Percentiles rank a stretch among this genome's conserved stretches.
Conservation (phyloP, 2,329 filamentous ascomycete species). For the Cadophora sp. region DNA sequence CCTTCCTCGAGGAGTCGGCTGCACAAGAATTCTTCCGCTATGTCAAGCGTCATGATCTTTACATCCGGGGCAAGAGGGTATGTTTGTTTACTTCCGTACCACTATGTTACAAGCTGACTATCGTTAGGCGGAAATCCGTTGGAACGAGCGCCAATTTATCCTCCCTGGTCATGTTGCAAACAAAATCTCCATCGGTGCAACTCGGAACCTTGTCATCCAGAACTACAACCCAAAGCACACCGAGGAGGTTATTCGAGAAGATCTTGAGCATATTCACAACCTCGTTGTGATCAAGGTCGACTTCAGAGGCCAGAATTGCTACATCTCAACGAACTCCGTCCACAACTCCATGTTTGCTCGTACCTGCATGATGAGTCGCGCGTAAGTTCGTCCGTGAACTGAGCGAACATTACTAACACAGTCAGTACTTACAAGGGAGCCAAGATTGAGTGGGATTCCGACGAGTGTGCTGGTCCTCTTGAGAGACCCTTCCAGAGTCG, state of each 20-base stretch:
- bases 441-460: slow-evolving; percentile 73
- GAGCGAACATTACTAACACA: slow-evolving; percentile 39
- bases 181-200: slow-evolving; percentile 71
- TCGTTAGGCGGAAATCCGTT: slow-evolving; percentile 68
- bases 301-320: slow-evolving; percentile 64
- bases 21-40: slow-evolving; percentile 71
- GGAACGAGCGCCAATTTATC: slow-evolving; percentile 74
- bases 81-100: slow-evolving; percentile 40
- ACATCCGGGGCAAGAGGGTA: slow-evolving; percentile 72
- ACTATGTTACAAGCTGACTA: not conserved
- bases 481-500: slow-evolving; percentile 38
- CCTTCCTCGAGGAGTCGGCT: slow-evolving; percentile 70
- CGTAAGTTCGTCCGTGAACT: slow-evolving; percentile 24
- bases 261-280: slow-evolving; percentile 85
- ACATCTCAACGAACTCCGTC: slow-evolving; percentile 79
- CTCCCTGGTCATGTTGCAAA: slow-evolving; percentile 67
- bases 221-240: slow-evolving; percentile 64
- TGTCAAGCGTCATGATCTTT: slow-evolving; percentile 69
- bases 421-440: slow-evolving; percentile 70
- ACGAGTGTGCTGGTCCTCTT: slow-evolving; percentile 67
- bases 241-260: slow-evolving; percentile 68
- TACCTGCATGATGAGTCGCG: slow-evolving; percentile 74
- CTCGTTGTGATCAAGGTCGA: slow-evolving; percentile 71
- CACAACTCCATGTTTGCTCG: slow-evolving; percentile 77
- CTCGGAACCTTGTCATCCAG: slow-evolving; percentile 75